phyloP scores from a whole-genome alignment of 2,329 filamentous ascomycete genomes.

The Raffaelea deltoideospora region DNA sequence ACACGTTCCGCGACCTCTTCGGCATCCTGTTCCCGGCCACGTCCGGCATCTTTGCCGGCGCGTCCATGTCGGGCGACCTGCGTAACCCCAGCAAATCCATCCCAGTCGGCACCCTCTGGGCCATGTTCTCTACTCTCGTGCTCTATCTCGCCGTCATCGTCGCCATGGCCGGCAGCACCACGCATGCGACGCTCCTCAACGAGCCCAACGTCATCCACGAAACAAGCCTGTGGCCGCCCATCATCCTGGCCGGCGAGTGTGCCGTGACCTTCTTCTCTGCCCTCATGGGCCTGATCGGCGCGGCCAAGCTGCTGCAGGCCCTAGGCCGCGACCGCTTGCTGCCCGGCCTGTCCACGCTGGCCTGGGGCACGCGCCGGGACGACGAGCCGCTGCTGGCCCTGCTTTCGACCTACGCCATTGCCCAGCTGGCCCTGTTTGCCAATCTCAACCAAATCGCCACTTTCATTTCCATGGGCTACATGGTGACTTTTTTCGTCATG shows the following conservation, averaged over 20 bases:
- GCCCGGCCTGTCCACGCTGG: constrained; percentile 60
- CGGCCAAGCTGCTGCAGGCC: constrained; percentile 72
- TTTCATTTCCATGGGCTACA: constrained; percentile 79
- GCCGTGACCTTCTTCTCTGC: constrained; percentile 74
- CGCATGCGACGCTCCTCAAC: constrained; percentile 54
- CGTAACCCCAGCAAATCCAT: constrained; percentile 73
- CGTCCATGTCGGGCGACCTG: constrained; percentile 81
- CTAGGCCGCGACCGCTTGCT: constrained; percentile 65
- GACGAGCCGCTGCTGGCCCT: constrained; percentile 70
- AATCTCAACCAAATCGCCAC: constrained; percentile 82
- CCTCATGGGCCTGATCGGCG: constrained; percentile 74
- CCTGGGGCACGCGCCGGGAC: constrained; percentile 52
- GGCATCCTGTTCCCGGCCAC: constrained; percentile 71
- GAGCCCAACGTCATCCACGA: constrained; percentile 71
- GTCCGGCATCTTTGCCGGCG: constrained; percentile 51
- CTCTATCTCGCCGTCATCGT: constrained; percentile 64
- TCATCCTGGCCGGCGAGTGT: constrained; percentile 70
- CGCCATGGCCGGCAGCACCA: constrained; percentile 62
- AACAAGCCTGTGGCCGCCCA: constrained; percentile 56
- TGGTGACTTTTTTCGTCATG: constrained; percentile 77
- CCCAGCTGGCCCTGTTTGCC: constrained; percentile 66
- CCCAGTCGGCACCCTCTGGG: constrained; percentile 68
- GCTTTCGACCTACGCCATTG: constrained; percentile 57
- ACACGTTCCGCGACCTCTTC: constrained; percentile 69
- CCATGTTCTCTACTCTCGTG: constrained; percentile 59